A percentile compares a stretch with the other conserved stretches of the same genome.
Evolutionary conservation across 1,284 basidiomycete species (phyloP).

Genomic region (Cryptococcus maquisensis): DNA sequence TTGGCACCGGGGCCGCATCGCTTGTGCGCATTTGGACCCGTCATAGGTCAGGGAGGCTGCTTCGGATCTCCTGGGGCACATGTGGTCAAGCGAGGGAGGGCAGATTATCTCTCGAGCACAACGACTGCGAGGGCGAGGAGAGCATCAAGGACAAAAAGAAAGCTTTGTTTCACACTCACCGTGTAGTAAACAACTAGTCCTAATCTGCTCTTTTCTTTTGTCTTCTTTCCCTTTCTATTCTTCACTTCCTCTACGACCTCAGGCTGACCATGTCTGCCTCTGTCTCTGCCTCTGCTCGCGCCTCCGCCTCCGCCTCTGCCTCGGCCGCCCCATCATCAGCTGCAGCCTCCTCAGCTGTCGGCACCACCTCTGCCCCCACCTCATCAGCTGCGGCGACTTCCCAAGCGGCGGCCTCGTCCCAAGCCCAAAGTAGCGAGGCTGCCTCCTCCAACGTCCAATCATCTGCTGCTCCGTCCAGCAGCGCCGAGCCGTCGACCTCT

Average conservation of each 20-base stretch:
- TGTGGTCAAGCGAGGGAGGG: too few relatives aligned
- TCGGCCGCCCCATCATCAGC: background rate
- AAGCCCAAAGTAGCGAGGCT: background rate
- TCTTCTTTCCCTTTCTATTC: background rate
- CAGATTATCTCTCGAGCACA: too few relatives aligned
- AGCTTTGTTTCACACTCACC: background rate
- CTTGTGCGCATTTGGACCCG: too few relatives aligned
- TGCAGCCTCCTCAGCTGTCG: background rate
- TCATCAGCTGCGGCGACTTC: background rate
- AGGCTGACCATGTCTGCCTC: background rate
- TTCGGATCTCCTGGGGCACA: too few relatives aligned
- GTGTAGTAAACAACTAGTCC: background rate
- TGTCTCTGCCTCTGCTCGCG: background rate
- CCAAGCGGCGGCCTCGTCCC: slow-evolving; percentile 1
- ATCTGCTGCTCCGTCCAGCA: slow-evolving; percentile 10
- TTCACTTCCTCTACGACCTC: background rate
- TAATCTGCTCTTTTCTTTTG: background rate
- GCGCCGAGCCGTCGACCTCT: slow-evolving; percentile 6
- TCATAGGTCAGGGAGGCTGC: too few relatives aligned
- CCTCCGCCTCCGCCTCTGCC: background rate
- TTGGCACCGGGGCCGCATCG: too few relatives aligned
- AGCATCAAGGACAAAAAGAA: too few relatives aligned
- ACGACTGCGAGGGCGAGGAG: too few relatives aligned
- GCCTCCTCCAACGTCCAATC: slow-evolving; percentile 4
- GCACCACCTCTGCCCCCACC: background rate